Conservation (phyloP, 2,329 filamentous ascomycete genomes). For the Neurospora crassa region DNA sequence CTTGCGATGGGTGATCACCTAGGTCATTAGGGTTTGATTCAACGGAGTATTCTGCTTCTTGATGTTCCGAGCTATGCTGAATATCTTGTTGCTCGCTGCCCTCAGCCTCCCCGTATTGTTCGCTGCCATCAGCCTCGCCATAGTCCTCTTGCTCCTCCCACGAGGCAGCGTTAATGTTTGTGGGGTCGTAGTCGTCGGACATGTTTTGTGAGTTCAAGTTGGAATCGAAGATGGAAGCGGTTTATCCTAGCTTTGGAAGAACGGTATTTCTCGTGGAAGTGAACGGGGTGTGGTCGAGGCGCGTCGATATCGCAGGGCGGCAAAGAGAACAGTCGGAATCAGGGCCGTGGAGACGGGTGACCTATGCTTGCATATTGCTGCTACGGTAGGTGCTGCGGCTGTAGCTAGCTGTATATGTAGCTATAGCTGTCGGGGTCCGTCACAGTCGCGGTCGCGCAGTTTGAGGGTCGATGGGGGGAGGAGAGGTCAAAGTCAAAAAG, state of each 20-base stretch:
- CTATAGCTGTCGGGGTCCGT: neutral
- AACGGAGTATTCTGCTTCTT: slow-evolving; percentile 37
- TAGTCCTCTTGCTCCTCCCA: slow-evolving; percentile 45
- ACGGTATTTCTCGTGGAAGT: neutral
- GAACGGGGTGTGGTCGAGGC: neutral
- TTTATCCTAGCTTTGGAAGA: neutral
- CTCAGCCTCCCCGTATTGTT: neutral
- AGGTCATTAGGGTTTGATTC: slow-evolving; percentile 35
- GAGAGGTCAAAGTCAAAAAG: neutral
- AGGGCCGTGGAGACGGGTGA: neutral
- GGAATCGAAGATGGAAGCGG: neutral
- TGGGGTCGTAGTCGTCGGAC: slow-evolving; percentile 22
- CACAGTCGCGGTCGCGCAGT: neutral
- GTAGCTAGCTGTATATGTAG: neutral
- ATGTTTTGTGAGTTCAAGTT: slow-evolving; percentile 4
- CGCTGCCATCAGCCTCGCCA: slow-evolving; percentile 40
- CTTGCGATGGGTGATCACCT: slow-evolving; percentile 38
- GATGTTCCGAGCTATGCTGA: slow-evolving; percentile 43
- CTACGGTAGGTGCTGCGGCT: neutral
- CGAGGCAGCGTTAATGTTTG: slow-evolving; percentile 25
- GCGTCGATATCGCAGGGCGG: neutral
- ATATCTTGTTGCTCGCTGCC: slow-evolving; percentile 33
- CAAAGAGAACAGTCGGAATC: neutral
- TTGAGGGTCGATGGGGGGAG: neutral
- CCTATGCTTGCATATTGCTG: neutral